A percentile compares a stretch with the other conserved stretches of the same genome.
Evolutionary conservation across 768 basidiomycete species (phyloP).

Genomic region (Boletellus emodensis): DNA sequence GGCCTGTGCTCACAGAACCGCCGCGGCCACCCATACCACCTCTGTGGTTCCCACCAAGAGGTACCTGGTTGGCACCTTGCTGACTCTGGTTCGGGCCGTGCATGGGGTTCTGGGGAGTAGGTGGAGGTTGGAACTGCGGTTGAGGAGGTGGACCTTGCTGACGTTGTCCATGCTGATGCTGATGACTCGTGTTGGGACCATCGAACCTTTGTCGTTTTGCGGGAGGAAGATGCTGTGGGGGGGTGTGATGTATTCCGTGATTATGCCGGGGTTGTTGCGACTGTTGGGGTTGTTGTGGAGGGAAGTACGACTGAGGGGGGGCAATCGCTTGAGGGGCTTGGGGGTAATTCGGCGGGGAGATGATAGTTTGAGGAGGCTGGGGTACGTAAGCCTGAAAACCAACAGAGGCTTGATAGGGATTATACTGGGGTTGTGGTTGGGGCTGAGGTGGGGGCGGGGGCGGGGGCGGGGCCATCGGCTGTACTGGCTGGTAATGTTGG

Average conservation of each 20-base stretch:
- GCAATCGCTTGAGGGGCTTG: constrained; percentile 37
- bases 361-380: constrained; percentile 52
- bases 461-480: constrained; percentile 46
- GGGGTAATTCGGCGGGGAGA: constrained; percentile 46
- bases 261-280: constrained; percentile 45
- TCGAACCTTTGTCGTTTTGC: constrained; percentile 91
- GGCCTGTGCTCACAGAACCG: constrained; percentile 29
- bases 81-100: constrained; percentile 37
- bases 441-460: constrained; percentile 53
- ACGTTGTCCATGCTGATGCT: constrained; percentile 33
- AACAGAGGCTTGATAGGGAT: constrained; percentile 69
- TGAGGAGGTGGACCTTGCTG: constrained; percentile 53
- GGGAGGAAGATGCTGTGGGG: constrained; percentile 82
- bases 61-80: constrained; percentile 39
- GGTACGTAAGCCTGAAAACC: constrained; percentile 67
- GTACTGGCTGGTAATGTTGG: constrained; percentile 48
- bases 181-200: constrained; percentile 53
- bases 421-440: constrained; percentile 62
- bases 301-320: constrained; percentile 40
- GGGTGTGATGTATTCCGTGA: constrained; percentile 53
- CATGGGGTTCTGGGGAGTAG: constrained; percentile 25
- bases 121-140: constrained; percentile 51
- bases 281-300: constrained; percentile 37
- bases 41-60: constrained; percentile 40
- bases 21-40: constrained; percentile 46